phyloP scores from a whole-genome alignment of 306 rosid species.

The Cicer arietinum region DNA sequence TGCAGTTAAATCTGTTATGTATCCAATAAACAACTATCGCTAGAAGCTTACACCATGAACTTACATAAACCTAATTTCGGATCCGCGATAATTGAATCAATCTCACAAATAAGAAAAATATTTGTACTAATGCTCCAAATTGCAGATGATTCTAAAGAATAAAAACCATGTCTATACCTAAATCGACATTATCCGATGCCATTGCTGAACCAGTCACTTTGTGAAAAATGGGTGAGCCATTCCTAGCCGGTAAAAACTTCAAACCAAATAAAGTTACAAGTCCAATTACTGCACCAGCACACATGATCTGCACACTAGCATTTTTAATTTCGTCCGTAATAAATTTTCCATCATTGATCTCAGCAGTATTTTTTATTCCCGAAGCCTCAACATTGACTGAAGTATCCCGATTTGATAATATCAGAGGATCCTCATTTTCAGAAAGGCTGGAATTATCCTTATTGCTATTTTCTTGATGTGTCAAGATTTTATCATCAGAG shows the following conservation, averaged over 20 bases:
- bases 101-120: conserved; percentile 15
- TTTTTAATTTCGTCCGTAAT: conserved; percentile 73
- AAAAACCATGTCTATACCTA: conserved; percentile 55
- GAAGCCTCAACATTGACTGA: conserved; percentile 52
- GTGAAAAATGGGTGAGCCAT: conserved; percentile 46
- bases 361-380: conserved; percentile 53
- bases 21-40: conserved; percentile 26
- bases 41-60: conserved; percentile 30
- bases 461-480: conserved; percentile 54
- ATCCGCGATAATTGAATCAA: conserved; percentile 5
- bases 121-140: conserved; percentile 11
- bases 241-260: conserved; percentile 70
- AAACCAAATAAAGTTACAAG: conserved; percentile 73
- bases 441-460: conserved; percentile 53
- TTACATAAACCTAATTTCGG: conserved; percentile 31
- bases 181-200: conserved; percentile 56
- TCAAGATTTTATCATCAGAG: conserved; percentile 53
- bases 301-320: conserved; percentile 79
- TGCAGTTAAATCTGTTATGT: conserved; percentile 33
- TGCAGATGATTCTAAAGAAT: conserved; percentile 21
- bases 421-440: conserved; percentile 55
- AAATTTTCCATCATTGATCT: conserved; percentile 50
- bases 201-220: conserved; percentile 55
- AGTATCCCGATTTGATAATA: conserved; percentile 51
- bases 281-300: conserved; percentile 90